Evolutionary conservation across 2,329 filamentous ascomycete species (phyloP).

Genomic region (Thelonectria blattea): DNA sequence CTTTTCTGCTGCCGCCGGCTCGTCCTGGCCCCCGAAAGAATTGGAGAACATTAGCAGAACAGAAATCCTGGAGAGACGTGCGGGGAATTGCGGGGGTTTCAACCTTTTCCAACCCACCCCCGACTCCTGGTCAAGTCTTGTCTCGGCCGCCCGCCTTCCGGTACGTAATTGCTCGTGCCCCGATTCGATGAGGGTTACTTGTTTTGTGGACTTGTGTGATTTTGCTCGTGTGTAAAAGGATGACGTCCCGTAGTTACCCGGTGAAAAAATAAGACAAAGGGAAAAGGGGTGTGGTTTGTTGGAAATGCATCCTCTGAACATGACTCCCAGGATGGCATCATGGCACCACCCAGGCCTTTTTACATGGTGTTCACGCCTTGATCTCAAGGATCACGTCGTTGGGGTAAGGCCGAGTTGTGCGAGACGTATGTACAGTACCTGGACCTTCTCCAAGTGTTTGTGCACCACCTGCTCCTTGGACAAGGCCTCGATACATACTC

Average conservation of each 20-base stretch:
- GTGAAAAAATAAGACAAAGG: not conserved
- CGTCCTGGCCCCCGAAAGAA: not conserved
- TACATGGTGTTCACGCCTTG: not conserved
- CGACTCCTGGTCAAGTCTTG: not conserved
- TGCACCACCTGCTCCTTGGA: not conserved
- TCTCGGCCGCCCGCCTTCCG: not conserved
- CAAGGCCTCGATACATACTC: not conserved
- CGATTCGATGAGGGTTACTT: constrained; percentile 7
- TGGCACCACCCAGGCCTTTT: not conserved
- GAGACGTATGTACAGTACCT: not conserved
- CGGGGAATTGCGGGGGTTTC: constrained; percentile 14
- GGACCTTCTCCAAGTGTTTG: not conserved
- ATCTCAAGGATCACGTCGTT: not conserved
- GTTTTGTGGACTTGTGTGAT: not conserved
- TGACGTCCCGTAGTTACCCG: not conserved
- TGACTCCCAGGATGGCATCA: not conserved
- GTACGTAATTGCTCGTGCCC: constrained; percentile 13
- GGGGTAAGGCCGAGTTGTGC: not conserved
- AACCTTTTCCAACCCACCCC: constrained; percentile 2
- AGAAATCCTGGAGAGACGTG: constrained; percentile 7
- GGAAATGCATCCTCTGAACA: not conserved
- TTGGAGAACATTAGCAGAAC: not conserved
- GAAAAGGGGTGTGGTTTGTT: not conserved
- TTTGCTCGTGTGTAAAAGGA: not conserved
- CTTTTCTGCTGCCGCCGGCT: not conserved